A percentile compares a stretch with the other conserved stretches of the same genome.
Conservation (phyloP, 192 early-diverging fungal species). For the Coemansia sp. region DNA sequence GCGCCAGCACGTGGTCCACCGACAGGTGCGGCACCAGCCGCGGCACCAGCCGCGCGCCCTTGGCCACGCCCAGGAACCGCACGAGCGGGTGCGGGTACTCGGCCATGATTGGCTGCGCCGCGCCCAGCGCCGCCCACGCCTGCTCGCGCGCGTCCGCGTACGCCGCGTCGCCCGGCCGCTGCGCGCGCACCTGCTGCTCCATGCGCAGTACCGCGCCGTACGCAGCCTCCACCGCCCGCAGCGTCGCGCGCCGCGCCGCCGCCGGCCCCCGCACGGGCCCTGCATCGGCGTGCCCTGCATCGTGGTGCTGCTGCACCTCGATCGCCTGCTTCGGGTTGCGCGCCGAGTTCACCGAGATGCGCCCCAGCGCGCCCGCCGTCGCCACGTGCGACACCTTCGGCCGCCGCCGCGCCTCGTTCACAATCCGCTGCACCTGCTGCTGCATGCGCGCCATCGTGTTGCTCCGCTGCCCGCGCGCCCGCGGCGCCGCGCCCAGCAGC, state of each 20-base stretch:
- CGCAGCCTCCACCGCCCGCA: constrained; percentile 74
- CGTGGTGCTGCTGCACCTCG: constrained; percentile 62
- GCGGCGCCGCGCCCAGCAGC: background rate
- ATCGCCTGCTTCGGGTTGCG: constrained; percentile 86
- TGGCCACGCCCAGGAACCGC: constrained; percentile 76
- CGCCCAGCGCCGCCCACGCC: constrained; percentile 43
- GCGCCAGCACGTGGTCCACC: constrained; percentile 72
- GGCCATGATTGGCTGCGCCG: constrained; percentile 44
- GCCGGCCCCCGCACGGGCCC: constrained; percentile 54
- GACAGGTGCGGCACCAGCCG: constrained; percentile 75
- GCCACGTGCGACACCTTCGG: constrained; percentile 83
- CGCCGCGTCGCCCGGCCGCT: constrained; percentile 30
- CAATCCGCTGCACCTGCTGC: constrained; percentile 94
- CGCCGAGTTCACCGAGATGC: constrained; percentile 85
- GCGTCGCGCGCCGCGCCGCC: constrained; percentile 56
- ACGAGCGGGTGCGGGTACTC: constrained; percentile 85
- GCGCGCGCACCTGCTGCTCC: constrained; percentile 80
- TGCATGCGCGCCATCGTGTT: constrained; percentile 76
- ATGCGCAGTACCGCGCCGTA: constrained; percentile 76
- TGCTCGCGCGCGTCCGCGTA: constrained; percentile 34
- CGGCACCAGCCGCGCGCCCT: constrained; percentile 88
- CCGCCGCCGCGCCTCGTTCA: constrained; percentile 85
- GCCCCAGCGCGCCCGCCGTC: constrained; percentile 93
- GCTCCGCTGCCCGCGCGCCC: constrained; percentile 18
- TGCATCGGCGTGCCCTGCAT: constrained; percentile 26